Evolutionary conservation across 495 filamentous ascomycete species (phyloP), one percentile per base, ranked within the genome.

Genomic region (Penicillium verhagenii): DNA sequence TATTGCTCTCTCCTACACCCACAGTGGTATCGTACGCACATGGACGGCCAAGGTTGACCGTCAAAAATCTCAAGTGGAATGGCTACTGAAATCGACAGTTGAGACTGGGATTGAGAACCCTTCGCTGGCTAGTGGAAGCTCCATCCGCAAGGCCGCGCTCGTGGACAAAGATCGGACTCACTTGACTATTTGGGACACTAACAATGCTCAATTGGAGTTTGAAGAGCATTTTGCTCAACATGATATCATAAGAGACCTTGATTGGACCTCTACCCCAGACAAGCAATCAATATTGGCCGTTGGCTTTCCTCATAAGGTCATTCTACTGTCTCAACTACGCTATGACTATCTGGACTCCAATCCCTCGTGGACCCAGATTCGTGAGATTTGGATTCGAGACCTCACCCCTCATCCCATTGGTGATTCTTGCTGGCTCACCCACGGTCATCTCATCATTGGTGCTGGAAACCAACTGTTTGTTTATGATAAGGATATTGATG

Each of bases 231-330:
- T 91, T 59, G 82, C 86, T 52, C 74, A 78, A 19, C 76, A 85
- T 54, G 90, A 95, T 53, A 80, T 80, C 14, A 92, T 97, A 29
- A 80, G 84, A 57, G 93, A 96, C 63, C 79, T 97, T 7, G 92
- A 96, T 64, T 97, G 93, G 93, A 93, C 92, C 1, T 92, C 89
- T 7, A 96, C 93, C 0, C 91, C 93, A 0, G 91, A 96, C 60
- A 84, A 82, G 58, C 93, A 97, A 66, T 93, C 90, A 2, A 90
- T 97, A 53, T 81, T 97, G 11, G 90, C 93, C 7, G 90, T 97
- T 31, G 92, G 93, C 5, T 97, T 96, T 65, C 85, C 86, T 11
- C 88, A 93, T 58, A 83, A 87, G 49, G 87, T 97, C 19, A 65
- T 94, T 24, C 77, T 97, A 3, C 78, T 96, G n/a, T 86, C 89